Evolutionary conservation across 148 eudicot genomes (phyloP).

Genomic region (Rhododendron kiyosumense): DNA sequence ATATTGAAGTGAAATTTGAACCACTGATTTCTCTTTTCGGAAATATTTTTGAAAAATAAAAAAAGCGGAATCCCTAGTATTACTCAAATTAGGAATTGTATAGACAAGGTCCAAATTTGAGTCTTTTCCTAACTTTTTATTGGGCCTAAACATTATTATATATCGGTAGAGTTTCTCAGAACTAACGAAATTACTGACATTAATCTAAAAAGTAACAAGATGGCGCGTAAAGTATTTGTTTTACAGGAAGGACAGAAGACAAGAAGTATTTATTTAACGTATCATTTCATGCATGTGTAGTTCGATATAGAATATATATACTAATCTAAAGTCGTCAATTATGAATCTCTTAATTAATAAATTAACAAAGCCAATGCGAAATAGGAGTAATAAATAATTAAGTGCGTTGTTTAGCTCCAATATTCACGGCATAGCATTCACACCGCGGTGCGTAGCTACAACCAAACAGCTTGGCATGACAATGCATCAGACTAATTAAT

Average conservation of each 20-base stretch:
- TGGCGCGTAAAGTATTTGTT: background rate
- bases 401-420: conserved; percentile 20
- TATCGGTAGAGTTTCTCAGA: background rate
- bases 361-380: background rate
- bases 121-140: no score
- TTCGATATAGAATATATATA: background rate
- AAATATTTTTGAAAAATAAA: no score
- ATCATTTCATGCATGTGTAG: background rate
- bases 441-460: conserved; percentile 18
- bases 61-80: no score
- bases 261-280: background rate
- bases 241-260: background rate
- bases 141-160: background rate
- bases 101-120: no score
- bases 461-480: conserved; percentile 24
- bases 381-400: background rate
- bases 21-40: no score
- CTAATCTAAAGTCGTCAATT: background rate
- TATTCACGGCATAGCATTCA: conserved; percentile 24
- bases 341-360: background rate
- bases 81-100: no score
- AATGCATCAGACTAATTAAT: background rate
- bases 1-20: no score
- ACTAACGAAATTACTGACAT: background rate
- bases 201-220: background rate